phyloP scores from a whole-genome alignment of 2,329 filamentous ascomycete species.

The Botryotinia narcissicola region DNA sequence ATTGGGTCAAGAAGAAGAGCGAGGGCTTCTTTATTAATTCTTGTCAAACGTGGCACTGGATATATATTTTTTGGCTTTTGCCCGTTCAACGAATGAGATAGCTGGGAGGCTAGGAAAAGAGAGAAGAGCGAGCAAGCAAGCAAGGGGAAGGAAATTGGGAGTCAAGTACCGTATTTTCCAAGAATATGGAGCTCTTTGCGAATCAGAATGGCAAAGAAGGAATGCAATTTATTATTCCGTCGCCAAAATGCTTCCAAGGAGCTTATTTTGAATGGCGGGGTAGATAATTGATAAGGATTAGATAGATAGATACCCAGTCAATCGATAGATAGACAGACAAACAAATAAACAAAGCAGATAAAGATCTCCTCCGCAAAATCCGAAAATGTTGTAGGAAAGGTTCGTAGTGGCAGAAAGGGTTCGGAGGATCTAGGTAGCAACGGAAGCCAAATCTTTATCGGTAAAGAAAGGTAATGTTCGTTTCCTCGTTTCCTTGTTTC shows the following conservation, averaged over 20 bases:
- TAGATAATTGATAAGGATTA: slow-evolving; percentile 17
- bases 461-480: background rate
- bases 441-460: background rate
- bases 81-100: background rate
- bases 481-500: background rate
- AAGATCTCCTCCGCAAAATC: background rate
- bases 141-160: background rate
- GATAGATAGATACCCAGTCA: slow-evolving; percentile 1
- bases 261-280: slow-evolving; percentile 11
- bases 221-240: slow-evolving; percentile 12
- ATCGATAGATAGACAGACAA: background rate
- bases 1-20: background rate
- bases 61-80: background rate
- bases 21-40: background rate
- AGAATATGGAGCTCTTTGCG: background rate
- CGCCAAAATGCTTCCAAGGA: background rate
- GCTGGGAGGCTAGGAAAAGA: background rate
- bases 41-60: background rate
- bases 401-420: background rate
- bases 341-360: background rate
- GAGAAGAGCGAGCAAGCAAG: background rate
- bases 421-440: background rate
- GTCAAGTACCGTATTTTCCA: background rate
- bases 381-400: background rate
- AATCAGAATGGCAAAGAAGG: background rate